Conservation (phyloP, 2,329 filamentous ascomycete genomes). For the Neofusicoccum laricinum region DNA sequence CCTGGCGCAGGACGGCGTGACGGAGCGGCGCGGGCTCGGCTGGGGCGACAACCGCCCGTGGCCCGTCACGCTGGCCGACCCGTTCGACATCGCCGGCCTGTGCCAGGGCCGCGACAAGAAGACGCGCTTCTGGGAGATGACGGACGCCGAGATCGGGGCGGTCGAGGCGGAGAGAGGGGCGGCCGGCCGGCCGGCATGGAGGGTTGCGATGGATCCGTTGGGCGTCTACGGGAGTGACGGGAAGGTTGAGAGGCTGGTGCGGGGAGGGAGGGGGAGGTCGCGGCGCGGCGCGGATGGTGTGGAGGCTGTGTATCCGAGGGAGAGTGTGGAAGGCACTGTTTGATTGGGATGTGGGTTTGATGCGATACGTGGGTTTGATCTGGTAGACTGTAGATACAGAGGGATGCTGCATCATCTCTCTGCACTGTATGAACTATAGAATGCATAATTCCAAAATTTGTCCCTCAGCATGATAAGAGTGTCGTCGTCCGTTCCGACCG, state of each 20-base stretch:
- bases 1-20: slow-evolving; percentile 46
- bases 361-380: too few relatives aligned
- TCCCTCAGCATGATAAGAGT: too few relatives aligned
- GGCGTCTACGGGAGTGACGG: slow-evolving; percentile 28
- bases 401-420: too few relatives aligned
- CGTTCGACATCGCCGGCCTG: slow-evolving; percentile 35
- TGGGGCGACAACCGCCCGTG: slow-evolving; percentile 48
- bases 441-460: too few relatives aligned
- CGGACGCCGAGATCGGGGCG: slow-evolving; percentile 28
- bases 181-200: slow-evolving; percentile 24
- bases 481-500: too few relatives aligned
- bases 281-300: background rate
- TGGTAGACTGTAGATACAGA: too few relatives aligned
- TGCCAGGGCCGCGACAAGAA: slow-evolving; percentile 31
- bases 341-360: background rate
- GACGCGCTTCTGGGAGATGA: slow-evolving; percentile 38
- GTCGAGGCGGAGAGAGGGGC: slow-evolving; percentile 27
- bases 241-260: slow-evolving; percentile 21
- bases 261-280: slow-evolving; percentile 17
- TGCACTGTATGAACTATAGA: too few relatives aligned
- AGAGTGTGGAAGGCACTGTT: background rate
- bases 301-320: background rate
- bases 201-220: slow-evolving; percentile 28
- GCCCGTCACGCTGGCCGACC: slow-evolving; percentile 38
- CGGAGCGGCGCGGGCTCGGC: slow-evolving; percentile 43